Conservation (phyloP, 345 rosid genomes). For the Triadica sebifera region DNA sequence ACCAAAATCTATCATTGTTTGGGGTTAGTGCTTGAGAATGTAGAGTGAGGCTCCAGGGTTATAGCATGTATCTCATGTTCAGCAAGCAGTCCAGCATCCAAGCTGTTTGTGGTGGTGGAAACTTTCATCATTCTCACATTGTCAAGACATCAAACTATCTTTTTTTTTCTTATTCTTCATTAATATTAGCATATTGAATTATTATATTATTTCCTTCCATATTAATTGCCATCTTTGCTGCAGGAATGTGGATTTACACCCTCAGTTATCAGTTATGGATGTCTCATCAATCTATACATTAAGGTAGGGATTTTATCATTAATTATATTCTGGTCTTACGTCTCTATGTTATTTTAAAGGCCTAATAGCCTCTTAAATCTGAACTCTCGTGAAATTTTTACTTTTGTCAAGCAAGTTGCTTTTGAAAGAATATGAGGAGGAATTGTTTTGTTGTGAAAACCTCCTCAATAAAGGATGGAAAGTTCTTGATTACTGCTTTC, state of each 20-base stretch:
- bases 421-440: not conserved
- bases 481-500: too few relatives aligned
- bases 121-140: not conserved
- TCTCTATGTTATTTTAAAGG: not conserved
- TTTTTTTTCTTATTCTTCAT: not conserved
- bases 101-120: not conserved
- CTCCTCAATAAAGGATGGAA: too few relatives aligned
- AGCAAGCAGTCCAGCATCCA: not conserved
- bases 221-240: slow-evolving; percentile 17
- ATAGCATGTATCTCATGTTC: not conserved
- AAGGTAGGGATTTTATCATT: slow-evolving; percentile 48
- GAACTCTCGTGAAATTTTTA: not conserved
- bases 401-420: not conserved
- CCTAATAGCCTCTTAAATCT: not conserved
- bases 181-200: not conserved
- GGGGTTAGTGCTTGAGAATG: not conserved
- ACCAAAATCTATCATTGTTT: not conserved
- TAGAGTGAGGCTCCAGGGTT: not conserved
- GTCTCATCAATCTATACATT: slow-evolving; percentile 77
- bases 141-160: not conserved
- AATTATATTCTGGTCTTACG: not conserved
- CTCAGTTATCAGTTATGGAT: slow-evolving; percentile 83
- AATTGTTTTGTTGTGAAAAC: too few relatives aligned
- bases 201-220: not conserved
- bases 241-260: slow-evolving; percentile 94